These are phyloP conservation scores for Elongisporangium prolatum DNA, from an alignment of 352 stramenopile species.

Conservation along the genomic window DNA sequence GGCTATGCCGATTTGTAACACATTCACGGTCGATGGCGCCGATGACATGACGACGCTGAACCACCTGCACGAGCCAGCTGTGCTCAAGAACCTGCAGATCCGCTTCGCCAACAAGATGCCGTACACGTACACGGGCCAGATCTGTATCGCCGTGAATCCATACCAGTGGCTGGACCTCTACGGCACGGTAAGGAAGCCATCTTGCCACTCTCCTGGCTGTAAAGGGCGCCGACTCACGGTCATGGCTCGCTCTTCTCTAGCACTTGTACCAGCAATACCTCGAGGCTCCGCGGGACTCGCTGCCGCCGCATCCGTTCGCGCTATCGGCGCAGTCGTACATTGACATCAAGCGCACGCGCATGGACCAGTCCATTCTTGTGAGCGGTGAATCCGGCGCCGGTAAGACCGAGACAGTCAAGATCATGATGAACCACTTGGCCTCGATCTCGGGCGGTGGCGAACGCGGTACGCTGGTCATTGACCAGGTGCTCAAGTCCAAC, in stretches of 20 bases:
- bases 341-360: slow-evolving; percentile 66
- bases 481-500: slow-evolving; percentile 78
- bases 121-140: slow-evolving; percentile 80
- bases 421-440: slow-evolving; percentile 84
- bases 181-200: slow-evolving; percentile 15
- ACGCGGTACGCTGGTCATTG: slow-evolving; percentile 66
- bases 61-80: slow-evolving; percentile 71
- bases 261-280: slow-evolving; percentile 66
- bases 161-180: slow-evolving; percentile 84
- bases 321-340: slow-evolving; percentile 62
- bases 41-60: slow-evolving; percentile 82
- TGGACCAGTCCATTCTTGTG: slow-evolving; percentile 87
- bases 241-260: slow-evolving; percentile 2
- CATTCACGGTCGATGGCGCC: slow-evolving; percentile 53
- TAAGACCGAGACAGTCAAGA: slow-evolving; percentile 95
- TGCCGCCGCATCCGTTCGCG: slow-evolving; percentile 66
- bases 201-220: not conserved
- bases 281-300: slow-evolving; percentile 40
- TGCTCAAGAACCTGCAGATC: slow-evolving; percentile 74
- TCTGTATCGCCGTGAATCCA: slow-evolving; percentile 78
- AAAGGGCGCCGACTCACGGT: not conserved
- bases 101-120: slow-evolving; percentile 66
- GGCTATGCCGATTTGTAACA: slow-evolving; percentile 84
- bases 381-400: slow-evolving; percentile 85
- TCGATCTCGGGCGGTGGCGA: slow-evolving; percentile 67